A percentile compares a stretch with the other conserved stretches of the same genome.
phyloP scores from a whole-genome alignment of 225 moss, liverwort and hornwort genomes.

The Straminergon stramineum region DNA sequence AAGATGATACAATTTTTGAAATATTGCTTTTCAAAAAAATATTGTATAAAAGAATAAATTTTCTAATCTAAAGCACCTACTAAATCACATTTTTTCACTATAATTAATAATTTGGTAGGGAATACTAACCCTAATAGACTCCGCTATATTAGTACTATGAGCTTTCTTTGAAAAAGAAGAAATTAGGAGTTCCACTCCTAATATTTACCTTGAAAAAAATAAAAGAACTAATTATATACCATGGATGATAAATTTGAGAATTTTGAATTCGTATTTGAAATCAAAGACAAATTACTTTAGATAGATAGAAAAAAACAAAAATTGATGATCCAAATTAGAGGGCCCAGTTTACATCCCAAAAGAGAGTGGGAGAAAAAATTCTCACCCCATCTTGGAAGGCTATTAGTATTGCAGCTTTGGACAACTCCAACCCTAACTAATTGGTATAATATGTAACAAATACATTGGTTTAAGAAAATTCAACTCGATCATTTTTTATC shows the following conservation, averaged over 20 bases:
- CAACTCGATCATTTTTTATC: neutral
- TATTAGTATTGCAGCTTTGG: neutral
- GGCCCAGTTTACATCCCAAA: accelerated
- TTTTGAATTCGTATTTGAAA: neutral
- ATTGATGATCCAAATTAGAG: too few species aligned
- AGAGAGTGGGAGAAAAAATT: too few species aligned
- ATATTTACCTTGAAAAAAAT: neutral
- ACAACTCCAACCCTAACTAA: accelerated
- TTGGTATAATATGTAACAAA: neutral
- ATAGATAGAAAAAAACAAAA: accelerated
- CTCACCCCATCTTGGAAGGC: accelerated
- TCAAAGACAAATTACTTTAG: too few species aligned
- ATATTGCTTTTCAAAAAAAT: too few species aligned
- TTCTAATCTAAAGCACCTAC: too few species aligned
- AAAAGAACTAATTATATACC: neutral
- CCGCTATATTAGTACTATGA: neutral
- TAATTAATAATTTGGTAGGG: neutral
- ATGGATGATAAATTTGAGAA: neutral
- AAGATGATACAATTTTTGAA: too few species aligned
- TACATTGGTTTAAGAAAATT: too few species aligned
- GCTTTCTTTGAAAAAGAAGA: accelerated
- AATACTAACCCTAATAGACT: accelerated
- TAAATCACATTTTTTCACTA: too few species aligned
- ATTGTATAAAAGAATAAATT: too few species aligned
- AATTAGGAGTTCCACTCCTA: neutral